These are phyloP conservation scores for Durusdinium trenchii DNA, from an alignment of 73 alveolate species.

Conservation along the genomic window DNA sequence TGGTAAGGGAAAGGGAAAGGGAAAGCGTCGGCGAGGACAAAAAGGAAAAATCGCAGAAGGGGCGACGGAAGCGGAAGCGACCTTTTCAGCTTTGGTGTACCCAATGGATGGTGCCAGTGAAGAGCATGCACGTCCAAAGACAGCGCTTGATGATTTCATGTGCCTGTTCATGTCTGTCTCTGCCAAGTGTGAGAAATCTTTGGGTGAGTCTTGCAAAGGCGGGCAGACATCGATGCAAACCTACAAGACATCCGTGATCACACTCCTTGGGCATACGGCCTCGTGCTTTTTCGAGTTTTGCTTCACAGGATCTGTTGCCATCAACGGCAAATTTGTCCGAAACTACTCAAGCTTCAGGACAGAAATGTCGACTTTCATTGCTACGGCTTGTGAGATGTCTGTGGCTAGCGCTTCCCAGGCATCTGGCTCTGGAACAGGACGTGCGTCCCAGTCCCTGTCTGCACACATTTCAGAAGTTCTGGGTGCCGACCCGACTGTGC, in stretches of 20 bases:
- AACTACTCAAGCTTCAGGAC: background rate
- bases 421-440: background rate
- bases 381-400: background rate
- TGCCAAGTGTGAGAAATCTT: background rate
- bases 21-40: background rate
- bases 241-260: background rate
- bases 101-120: background rate
- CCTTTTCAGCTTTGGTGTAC: background rate
- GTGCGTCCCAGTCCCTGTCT: background rate
- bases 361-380: background rate
- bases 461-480: background rate
- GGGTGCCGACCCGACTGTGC: background rate
- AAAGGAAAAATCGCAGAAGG: background rate
- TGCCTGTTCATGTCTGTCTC: background rate
- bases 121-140: background rate
- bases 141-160: slow-evolving; percentile 26
- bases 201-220: background rate
- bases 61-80: background rate
- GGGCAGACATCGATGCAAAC: background rate
- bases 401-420: too few relatives aligned
- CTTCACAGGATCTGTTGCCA: background rate
- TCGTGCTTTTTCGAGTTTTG: background rate
- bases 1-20: background rate
- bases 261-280: background rate
- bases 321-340: slow-evolving; percentile 1